These are phyloP conservation scores for Sarocladium strictum DNA, from an alignment of 2,329 filamentous ascomycete species.

Conservation along the genomic window DNA sequence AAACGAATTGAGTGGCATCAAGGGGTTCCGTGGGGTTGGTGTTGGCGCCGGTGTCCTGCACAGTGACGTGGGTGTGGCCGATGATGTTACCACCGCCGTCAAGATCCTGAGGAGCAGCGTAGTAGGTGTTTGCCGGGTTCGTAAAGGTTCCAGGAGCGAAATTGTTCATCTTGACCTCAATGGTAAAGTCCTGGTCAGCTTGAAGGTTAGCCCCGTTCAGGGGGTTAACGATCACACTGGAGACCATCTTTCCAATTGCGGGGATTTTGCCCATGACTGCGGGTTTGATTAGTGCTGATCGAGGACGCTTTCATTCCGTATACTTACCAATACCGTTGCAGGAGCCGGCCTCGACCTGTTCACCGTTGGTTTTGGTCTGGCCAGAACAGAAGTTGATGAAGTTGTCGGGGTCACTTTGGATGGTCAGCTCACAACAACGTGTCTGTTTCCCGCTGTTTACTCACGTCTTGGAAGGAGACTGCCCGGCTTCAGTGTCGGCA, in stretches of 20 bases:
- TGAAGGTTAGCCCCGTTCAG: slow-evolving; percentile 42
- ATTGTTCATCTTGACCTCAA: slow-evolving; percentile 47
- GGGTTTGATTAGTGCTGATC: background rate
- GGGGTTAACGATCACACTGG: slow-evolving; percentile 47
- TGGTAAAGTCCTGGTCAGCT: slow-evolving; percentile 44
- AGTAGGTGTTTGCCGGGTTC: slow-evolving; percentile 55
- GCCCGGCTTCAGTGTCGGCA: slow-evolving; percentile 36
- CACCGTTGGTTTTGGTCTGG: slow-evolving; percentile 52
- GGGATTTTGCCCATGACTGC: slow-evolving; percentile 57
- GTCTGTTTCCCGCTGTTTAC: slow-evolving; percentile 19
- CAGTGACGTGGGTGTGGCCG: slow-evolving; percentile 54
- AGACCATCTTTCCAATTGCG: slow-evolving; percentile 48
- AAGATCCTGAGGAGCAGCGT: slow-evolving; percentile 51
- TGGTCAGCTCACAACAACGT: background rate
- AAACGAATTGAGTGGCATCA: slow-evolving; percentile 48
- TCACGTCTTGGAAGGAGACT: slow-evolving; percentile 47
- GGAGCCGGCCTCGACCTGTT: slow-evolving; percentile 51
- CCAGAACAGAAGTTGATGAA: slow-evolving; percentile 59
- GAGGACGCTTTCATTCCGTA: background rate
- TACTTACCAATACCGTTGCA: slow-evolving; percentile 59
- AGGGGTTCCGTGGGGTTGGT: slow-evolving; percentile 46
- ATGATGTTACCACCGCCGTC: slow-evolving; percentile 43
- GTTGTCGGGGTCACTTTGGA: slow-evolving; percentile 48
- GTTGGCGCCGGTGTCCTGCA: slow-evolving; percentile 48
- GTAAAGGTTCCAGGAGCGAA: slow-evolving; percentile 54